Conservation (phyloP, 805 yeast genomes). For the Hyphopichia homilentoma region DNA sequence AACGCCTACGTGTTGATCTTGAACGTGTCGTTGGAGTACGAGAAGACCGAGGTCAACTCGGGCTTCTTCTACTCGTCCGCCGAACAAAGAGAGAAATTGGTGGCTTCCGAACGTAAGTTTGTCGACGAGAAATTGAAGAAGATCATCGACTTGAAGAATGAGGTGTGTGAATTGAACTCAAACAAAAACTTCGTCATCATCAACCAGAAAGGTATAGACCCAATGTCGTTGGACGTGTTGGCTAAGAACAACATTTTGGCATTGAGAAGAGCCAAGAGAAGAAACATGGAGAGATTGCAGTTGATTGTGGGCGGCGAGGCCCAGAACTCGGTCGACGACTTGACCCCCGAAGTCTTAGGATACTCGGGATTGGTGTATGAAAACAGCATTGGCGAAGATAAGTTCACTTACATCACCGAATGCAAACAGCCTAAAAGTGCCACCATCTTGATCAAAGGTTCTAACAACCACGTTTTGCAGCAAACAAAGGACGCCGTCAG, state of each 20-base stretch:
- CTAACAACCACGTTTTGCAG: constrained; percentile 80
- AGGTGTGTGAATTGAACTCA: constrained; percentile 76
- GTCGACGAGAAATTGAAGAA: constrained; percentile 91
- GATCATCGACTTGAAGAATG: constrained; percentile 88
- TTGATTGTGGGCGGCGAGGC: constrained; percentile 96
- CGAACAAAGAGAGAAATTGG: constrained; percentile 93
- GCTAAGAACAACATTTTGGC: constrained; percentile 94
- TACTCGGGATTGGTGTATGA: constrained; percentile 88
- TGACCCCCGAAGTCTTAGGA: constrained; percentile 76
- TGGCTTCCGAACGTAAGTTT: constrained; percentile 87
- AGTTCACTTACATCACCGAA: constrained; percentile 93
- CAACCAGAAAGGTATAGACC: constrained; percentile 98
- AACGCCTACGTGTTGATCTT: constrained; percentile 84
- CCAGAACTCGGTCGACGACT: constrained; percentile 94
- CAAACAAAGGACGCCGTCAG: constrained; percentile 97
- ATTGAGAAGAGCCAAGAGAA: constrained; percentile 94
- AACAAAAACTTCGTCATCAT: constrained; percentile 85
- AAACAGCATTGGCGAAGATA: constrained; percentile 94
- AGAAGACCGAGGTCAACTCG: constrained; percentile 95
- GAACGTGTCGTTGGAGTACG: constrained; percentile 94
- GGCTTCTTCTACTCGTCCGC: constrained; percentile 93
- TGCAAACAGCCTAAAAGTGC: constrained; percentile 85
- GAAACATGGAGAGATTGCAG: constrained; percentile 98
- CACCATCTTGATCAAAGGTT: constrained; percentile 89
- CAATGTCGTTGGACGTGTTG: constrained; percentile 91